A percentile compares a stretch with the other conserved stretches of the same genome.
phyloP scores from a whole-genome alignment of 2,329 filamentous ascomycete genomes.

The Cordyceps fumosorosea region DNA sequence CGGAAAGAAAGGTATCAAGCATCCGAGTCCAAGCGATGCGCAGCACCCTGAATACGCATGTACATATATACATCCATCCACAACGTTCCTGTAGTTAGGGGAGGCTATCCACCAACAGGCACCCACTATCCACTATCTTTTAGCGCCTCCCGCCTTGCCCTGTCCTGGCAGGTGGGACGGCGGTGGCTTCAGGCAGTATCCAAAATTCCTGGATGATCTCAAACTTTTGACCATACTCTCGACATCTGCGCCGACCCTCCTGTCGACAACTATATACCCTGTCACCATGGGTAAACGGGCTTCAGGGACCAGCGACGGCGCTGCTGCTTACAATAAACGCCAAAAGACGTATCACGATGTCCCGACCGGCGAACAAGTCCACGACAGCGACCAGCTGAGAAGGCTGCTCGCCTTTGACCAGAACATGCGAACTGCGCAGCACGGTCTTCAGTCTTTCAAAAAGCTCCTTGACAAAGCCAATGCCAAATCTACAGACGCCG shows the following conservation, averaged over 20 bases:
- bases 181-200: constrained; percentile 30
- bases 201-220: constrained; percentile 26
- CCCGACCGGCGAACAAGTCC: constrained; percentile 55
- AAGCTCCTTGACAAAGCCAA: constrained; percentile 61
- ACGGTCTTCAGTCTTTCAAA: constrained; percentile 65
- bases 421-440: constrained; percentile 59
- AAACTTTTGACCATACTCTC: constrained; percentile 4
- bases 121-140: not conserved
- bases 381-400: constrained; percentile 59
- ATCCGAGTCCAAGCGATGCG: too few species aligned
- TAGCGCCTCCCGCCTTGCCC: constrained; percentile 2
- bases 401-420: constrained; percentile 65
- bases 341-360: constrained; percentile 50
- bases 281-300: constrained; percentile 39
- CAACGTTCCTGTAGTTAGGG: too few species aligned
- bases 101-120: too few species aligned
- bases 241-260: not conserved
- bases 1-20: too few species aligned
- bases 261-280: not conserved
- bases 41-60: too few species aligned
- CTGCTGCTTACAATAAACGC: constrained; percentile 42
- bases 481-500: constrained; percentile 44
- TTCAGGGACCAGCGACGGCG: constrained; percentile 33
- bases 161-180: constrained; percentile 22
- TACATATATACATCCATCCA: too few species aligned